Base-by-base conservation (phyloP, 495 filamentous ascomycete genomes). In the Penicillium antarcticum region DNA sequence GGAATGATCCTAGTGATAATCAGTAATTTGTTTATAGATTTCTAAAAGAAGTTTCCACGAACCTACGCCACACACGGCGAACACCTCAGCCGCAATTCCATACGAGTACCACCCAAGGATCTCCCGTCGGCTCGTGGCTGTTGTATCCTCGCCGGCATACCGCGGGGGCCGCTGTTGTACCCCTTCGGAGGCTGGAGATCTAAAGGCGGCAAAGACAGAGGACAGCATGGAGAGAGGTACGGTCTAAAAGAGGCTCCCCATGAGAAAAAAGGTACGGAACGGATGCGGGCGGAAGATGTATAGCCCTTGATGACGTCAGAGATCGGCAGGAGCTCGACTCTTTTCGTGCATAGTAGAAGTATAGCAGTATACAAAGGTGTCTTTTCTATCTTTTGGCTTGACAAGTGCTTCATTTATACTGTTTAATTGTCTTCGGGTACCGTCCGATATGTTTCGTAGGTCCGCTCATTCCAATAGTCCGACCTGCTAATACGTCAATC, bases 91-190 rank as follows among this genome's bases (percentile, higher is more conserved):
- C 17, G 91, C 91, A 71, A 92, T 92, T 24, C 83, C 88, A 66
- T 96, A 95, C 31, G 86, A 82, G 67, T 95, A 96, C 88, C 91
- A 96, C 52, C 91, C 91, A 40, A 78, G 74, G 26, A 95, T 80
- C 73, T 96, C 91, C 55, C 87, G 87, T 51, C 66, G 71, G 64
- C 84, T 89, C 16, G 91, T 95, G 49, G 86, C 77, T 18, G 88
- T 83, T 11, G 86, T 90, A 67, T 96, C 91, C 66, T 96, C 89
- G 49, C 85, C 88, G 19, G 73, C 74, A 67, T 92, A 96, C 13
- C 72, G 68, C 13, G 76, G 75, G 34, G 62, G 55, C 46, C 66
- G 73, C 35, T 65, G 65, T 38, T 57, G 63, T 32, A 48, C 48
- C 13, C 57, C 65, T 37, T 68, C 62, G 10, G 57, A 61, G 7